A percentile compares a stretch with the other conserved stretches of the same genome.
phyloP scores from a whole-genome alignment of 495 filamentous ascomycete species.

The Lindgomyces ingoldianus region DNA sequence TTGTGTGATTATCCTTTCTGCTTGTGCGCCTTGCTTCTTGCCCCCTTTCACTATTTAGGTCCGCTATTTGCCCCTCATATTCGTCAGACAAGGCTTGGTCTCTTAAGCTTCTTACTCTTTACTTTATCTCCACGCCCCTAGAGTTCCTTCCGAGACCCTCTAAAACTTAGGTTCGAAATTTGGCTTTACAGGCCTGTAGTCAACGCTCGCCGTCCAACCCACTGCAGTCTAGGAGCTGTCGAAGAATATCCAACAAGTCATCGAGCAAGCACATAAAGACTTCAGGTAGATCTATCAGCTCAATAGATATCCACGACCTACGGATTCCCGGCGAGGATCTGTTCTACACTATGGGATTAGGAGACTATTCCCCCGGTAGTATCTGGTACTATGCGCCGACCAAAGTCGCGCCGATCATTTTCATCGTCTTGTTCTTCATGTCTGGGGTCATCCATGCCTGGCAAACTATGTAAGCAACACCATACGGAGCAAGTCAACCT shows the following conservation, averaged over 20 bases:
- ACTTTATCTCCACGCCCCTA: no score
- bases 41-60: background rate
- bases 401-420: slow-evolving; percentile 69
- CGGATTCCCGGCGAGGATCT: no score
- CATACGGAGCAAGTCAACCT: background rate
- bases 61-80: background rate
- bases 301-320: no score
- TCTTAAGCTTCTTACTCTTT: background rate
- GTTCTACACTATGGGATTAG: slow-evolving; percentile 36
- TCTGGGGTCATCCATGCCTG: slow-evolving; percentile 62
- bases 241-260: no score
- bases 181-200: no score
- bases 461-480: slow-evolving; percentile 60
- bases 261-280: no score
- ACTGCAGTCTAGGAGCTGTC: no score
- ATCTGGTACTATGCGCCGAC: slow-evolving; percentile 75
- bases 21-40: slow-evolving; percentile 8
- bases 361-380: slow-evolving; percentile 46
- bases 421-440: slow-evolving; percentile 62
- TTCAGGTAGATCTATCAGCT: no score
- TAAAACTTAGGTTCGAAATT: no score
- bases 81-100: background rate
- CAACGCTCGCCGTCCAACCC: no score
- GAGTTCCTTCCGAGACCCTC: no score
- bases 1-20: background rate